These are phyloP conservation scores for Penicillium thymicola DNA, from an alignment of 2,329 filamentous ascomycete genomes.

Conservation along the genomic window DNA sequence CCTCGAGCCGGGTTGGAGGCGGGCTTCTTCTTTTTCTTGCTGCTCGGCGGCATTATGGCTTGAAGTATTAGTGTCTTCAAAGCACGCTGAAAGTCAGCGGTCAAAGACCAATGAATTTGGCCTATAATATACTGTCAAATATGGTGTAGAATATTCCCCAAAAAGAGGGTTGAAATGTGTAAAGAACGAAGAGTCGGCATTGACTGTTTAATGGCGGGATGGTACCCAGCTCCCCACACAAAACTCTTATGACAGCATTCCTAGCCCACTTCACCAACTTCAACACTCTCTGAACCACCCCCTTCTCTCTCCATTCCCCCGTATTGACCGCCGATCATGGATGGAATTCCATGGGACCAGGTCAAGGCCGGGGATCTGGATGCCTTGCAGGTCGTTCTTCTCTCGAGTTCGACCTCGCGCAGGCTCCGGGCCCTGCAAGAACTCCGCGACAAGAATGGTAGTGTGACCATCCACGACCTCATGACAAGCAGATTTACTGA, in stretches of 20 bases:
- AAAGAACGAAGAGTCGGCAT: slow-evolving; percentile 15
- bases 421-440: slow-evolving; percentile 42
- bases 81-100: slow-evolving; percentile 6
- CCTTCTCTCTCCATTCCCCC: slow-evolving; percentile 30
- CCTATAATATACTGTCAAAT: not conserved
- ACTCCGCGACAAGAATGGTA: slow-evolving; percentile 46
- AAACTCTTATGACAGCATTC: slow-evolving; percentile 44
- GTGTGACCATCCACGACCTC: slow-evolving; percentile 3
- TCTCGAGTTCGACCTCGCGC: slow-evolving; percentile 43
- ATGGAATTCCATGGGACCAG: slow-evolving; percentile 45
- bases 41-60: slow-evolving; percentile 60
- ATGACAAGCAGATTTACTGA: slow-evolving; percentile 13
- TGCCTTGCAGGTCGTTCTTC: slow-evolving; percentile 38
- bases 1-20: slow-evolving; percentile 82
- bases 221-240: slow-evolving; percentile 31
- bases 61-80: slow-evolving; percentile 8
- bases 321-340: slow-evolving; percentile 38
- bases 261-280: slow-evolving; percentile 25
- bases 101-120: not conserved
- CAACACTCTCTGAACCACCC: slow-evolving; percentile 18
- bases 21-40: slow-evolving; percentile 92
- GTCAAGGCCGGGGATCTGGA: slow-evolving; percentile 42
- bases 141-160: slow-evolving; percentile 1
- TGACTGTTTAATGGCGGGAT: slow-evolving; percentile 22
- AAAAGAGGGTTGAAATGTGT: slow-evolving; percentile 11